These are phyloP conservation scores for Tetraselmis striata DNA, from an alignment of 139 green algal species.

Conservation along the genomic window DNA sequence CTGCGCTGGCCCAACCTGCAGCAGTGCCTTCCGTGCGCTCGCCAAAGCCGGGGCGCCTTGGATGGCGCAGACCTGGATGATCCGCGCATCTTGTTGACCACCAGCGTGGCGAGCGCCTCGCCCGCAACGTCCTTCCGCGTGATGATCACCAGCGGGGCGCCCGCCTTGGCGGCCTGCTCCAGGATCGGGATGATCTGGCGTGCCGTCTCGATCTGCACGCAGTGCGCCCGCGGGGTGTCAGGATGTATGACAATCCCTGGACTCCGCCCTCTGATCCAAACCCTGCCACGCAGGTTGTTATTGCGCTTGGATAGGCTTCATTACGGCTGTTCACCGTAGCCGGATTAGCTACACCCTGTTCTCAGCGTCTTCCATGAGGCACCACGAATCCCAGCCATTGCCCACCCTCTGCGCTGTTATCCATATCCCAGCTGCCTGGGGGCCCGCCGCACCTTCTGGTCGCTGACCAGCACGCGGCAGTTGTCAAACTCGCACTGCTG, in stretches of 20 bases:
- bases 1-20: no score
- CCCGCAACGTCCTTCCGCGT: conserved; percentile 90
- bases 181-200: conserved; percentile 73
- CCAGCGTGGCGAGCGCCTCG: conserved; percentile 94
- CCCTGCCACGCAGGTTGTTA: no score
- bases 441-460: conserved; percentile 89
- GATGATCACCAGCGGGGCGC: conserved; percentile 84
- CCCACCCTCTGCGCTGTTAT: no score
- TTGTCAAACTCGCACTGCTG: conserved; percentile 91
- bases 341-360: no score
- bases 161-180: conserved; percentile 39
- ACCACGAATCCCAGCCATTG: no score
- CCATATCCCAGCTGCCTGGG: no score
- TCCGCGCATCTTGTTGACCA: conserved; percentile 99
- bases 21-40: conserved; percentile 79
- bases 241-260: no score
- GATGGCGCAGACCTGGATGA: conserved; percentile 87
- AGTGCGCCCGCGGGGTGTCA: no score
- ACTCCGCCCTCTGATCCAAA: no score
- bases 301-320: no score
- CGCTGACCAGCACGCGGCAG: conserved; percentile 84
- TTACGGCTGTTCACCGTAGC: no score
- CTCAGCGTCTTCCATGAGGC: no score
- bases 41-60: conserved; percentile 83
- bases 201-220: conserved; percentile 62